phyloP scores from a whole-genome alignment of 2,329 filamentous ascomycete species.

The Pyricularia sp. region DNA sequence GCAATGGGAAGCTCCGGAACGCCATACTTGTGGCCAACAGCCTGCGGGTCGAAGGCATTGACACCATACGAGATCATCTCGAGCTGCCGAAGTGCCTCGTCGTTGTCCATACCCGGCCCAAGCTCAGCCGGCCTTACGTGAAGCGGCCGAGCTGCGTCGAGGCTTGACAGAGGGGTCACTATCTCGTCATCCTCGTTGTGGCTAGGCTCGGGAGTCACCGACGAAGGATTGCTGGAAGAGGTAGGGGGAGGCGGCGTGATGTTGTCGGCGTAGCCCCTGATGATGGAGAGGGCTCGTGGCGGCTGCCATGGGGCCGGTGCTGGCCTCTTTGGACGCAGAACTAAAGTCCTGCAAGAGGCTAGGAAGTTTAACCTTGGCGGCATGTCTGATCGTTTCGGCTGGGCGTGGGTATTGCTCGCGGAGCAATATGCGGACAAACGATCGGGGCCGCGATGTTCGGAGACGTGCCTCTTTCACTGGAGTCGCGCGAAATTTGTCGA shows the following conservation, averaged over 20 bases:
- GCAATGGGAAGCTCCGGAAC: conserved; percentile 60
- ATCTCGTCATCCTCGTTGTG: not conserved
- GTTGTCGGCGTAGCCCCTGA: conserved; percentile 3
- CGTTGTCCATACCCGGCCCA: conserved; percentile 31
- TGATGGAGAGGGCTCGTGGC: conserved; percentile 5
- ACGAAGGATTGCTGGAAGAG: not conserved
- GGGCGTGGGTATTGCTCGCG: conserved; percentile 6
- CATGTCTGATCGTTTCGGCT: conserved; percentile 28
- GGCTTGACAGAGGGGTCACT: conserved; percentile 6
- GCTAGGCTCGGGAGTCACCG: not conserved
- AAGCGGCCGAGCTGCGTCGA: conserved; percentile 7
- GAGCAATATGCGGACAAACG: not conserved
- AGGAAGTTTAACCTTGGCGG: conserved; percentile 44
- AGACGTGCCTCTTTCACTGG: not conserved
- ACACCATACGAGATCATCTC: conserved; percentile 22
- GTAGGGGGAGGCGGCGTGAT: not conserved
- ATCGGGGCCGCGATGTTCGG: not conserved
- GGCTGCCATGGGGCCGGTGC: conserved; percentile 5
- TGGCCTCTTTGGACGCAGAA: conserved; percentile 26
- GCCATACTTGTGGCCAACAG: conserved; percentile 65
- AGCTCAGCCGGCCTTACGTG: conserved; percentile 13
- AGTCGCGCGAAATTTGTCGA: conserved; percentile 2
- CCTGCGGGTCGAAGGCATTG: conserved; percentile 18
- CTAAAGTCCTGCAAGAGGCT: conserved; percentile 29
- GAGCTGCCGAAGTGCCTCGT: conserved; percentile 27